Evolutionary conservation across 495 filamentous ascomycete genomes (phyloP).

Genomic region (Lasiosphaeriaceae sp.): DNA sequence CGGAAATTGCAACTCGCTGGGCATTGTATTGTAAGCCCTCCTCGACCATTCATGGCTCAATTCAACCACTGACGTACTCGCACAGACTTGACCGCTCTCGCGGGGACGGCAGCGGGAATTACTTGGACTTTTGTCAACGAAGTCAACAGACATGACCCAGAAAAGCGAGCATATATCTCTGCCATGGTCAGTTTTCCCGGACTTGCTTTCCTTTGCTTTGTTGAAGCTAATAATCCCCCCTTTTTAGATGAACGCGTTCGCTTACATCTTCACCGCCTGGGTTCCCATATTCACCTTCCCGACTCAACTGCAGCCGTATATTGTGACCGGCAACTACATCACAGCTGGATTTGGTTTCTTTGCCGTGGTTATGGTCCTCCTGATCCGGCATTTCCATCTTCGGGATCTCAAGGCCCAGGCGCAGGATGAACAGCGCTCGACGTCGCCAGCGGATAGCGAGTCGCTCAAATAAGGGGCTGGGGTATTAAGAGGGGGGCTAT

Average conservation of each 20-base stretch:
- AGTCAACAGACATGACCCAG: constrained; percentile 8
- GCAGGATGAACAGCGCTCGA: neutral
- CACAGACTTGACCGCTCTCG: constrained; percentile 6
- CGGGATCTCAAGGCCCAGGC: constrained; percentile 4
- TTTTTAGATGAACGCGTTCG: constrained; percentile 11
- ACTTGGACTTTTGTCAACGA: constrained; percentile 14
- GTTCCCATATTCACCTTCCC: constrained; percentile 15
- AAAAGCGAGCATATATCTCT: constrained; percentile 11
- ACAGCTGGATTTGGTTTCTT: neutral
- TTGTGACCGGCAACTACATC: constrained; percentile 9
- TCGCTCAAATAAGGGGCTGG: constrained; percentile 1
- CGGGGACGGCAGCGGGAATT: constrained; percentile 5
- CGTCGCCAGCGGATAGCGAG: constrained; percentile 8
- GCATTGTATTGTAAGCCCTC: constrained; percentile 8
- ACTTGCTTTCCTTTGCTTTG: neutral
- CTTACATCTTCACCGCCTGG: constrained; percentile 11
- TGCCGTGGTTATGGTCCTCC: neutral
- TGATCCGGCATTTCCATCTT: neutral
- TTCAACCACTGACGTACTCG: neutral
- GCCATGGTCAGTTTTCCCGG: constrained; percentile 5
- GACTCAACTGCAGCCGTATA: constrained; percentile 7
- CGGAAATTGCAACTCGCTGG: constrained; percentile 11
- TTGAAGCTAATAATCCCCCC: neutral
- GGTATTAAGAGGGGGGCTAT: too few species aligned
- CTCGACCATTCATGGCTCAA: neutral